Conservation (phyloP, 2,329 filamentous ascomycete species). For the Colletotrichum godetiae region DNA sequence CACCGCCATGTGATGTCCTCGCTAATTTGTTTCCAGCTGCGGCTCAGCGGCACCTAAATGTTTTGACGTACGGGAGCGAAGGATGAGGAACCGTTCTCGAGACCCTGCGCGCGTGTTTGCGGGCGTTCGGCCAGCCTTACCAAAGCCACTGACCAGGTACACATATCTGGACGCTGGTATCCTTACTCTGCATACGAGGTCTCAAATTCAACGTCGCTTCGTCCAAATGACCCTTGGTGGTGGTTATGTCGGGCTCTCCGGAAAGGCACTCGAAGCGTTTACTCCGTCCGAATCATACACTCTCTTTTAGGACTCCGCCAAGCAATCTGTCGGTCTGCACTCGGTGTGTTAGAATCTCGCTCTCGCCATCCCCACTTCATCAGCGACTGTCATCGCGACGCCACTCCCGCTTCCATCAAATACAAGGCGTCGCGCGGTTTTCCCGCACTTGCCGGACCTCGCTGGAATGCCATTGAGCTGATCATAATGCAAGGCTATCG, state of each 20-base stretch:
- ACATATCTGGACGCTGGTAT: background rate
- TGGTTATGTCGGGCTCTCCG: background rate
- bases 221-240: background rate
- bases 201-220: background rate
- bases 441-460: too few species aligned
- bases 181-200: background rate
- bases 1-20: background rate
- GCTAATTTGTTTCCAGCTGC: background rate
- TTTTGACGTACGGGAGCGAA: conserved; percentile 4
- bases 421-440: background rate
- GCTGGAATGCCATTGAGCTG: background rate
- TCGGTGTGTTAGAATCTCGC: conserved; percentile 4
- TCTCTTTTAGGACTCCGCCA: background rate
- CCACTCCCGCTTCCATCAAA: background rate
- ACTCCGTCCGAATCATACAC: background rate
- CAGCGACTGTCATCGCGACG: background rate
- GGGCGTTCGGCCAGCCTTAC: background rate
- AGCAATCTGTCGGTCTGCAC: conserved; percentile 17
- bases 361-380: conserved; percentile 9
- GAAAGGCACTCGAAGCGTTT: background rate
- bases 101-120: conserved; percentile 1
- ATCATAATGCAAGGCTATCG: conserved; percentile 25
- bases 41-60: conserved; percentile 1
- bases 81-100: conserved; percentile 1
- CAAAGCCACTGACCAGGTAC: background rate